phyloP scores from a whole-genome alignment of 441 rosid genomes.

The Mallotus japonicus region DNA sequence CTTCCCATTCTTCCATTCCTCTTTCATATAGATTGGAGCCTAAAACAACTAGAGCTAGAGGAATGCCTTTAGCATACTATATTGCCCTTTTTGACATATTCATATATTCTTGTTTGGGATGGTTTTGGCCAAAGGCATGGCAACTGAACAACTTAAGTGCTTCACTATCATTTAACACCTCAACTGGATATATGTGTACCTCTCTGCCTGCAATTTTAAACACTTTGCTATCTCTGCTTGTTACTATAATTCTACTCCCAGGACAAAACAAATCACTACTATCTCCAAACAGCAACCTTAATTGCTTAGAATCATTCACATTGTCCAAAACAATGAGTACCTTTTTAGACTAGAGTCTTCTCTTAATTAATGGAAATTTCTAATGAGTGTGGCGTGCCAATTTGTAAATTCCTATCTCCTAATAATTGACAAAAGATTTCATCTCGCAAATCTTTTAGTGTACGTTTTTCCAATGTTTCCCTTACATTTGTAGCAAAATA shows the following conservation, averaged over 20 bases:
- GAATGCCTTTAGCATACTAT: no score
- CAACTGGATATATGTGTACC: neutral
- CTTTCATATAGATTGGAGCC: no score
- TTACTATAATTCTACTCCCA: constrained; percentile 13
- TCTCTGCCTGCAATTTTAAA: neutral
- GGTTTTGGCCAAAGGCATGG: constrained; percentile 1
- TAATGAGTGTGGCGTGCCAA: neutral
- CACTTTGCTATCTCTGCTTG: constrained; percentile 9
- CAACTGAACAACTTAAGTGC: neutral
- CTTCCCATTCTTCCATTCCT: no score
- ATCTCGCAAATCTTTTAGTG: neutral
- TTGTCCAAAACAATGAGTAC: neutral
- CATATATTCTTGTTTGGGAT: no score
- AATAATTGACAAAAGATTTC: neutral
- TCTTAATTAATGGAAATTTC: neutral
- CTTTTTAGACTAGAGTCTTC: neutral
- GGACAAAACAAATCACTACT: neutral
- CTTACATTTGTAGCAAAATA: neutral
- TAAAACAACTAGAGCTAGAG: no score
- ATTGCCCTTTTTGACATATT: no score
- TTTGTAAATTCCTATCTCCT: neutral
- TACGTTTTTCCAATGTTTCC: neutral
- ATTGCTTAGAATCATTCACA: neutral
- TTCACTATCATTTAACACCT: neutral
- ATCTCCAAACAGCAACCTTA: neutral